Evolutionary conservation across 768 basidiomycete genomes (phyloP), one percentile per base, ranked within the genome.

Genomic region (Kwoniella dendrophila): DNA sequence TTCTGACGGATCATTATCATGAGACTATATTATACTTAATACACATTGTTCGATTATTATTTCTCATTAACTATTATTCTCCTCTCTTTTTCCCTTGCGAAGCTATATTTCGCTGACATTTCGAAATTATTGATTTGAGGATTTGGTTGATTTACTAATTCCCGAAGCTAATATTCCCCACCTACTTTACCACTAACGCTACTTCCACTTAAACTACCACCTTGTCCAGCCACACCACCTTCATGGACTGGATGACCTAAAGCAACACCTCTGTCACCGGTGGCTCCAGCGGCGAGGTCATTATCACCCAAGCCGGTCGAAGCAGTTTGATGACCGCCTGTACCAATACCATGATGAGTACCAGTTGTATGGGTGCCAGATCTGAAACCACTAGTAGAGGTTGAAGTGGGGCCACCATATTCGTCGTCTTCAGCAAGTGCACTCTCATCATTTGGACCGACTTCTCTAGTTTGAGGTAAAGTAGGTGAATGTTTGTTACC

Each of bases 151-250:
- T 38, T 8, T 38, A 38, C 8, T 18, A 8, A 38, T 38, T 38
- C 29, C n/a, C n/a, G n/a, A n/a, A n/a, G n/a, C n/a, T n/a, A n/a
- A n/a, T n/a, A 62, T 38, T 56, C 61, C 8, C 61, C 61, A 11
- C 53, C 61, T 20, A 63, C 62, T 47, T 63, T 63, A 12, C 62
- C 62, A 34, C 61, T 62, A 8, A 56, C 55, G 36, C 62, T 63
- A 34, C 62, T 57, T 24, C 55, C 56, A 18, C 29, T 45, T 43
- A 54, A 26, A 29, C 60, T 62, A 6, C 54, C 60, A 8, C 51
- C 62, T 16, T 48, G 54, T 16, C 30, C 53, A 3, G 56, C 49
- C 24, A 54, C 20, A 44, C 43, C 43, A 18, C 49, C 22, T 40
- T 40, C 56, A 34, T 29, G 20, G 12, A 56, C 40, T n/a, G 29